Evolutionary conservation across 2,329 filamentous ascomycete species (phyloP).

Genomic region (Ustilaginoidea virens): DNA sequence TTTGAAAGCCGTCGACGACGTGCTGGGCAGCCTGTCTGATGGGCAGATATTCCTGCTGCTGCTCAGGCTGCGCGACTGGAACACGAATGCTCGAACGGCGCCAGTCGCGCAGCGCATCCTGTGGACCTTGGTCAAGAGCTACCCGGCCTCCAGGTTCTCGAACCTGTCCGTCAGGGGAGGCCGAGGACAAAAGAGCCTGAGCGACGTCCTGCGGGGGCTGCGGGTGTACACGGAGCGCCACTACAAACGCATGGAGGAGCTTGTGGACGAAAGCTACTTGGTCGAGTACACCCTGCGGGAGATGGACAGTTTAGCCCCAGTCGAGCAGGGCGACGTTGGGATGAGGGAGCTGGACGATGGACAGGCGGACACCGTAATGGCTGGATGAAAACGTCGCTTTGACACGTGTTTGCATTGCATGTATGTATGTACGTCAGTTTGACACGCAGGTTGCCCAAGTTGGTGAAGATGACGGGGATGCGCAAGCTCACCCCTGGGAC

Average conservation of each 20-base stretch:
- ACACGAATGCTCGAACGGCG: slow-evolving; percentile 82
- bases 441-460: too few species aligned
- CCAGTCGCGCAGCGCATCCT: slow-evolving; percentile 75
- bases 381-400: slow-evolving; percentile 1
- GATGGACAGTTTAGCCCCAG: slow-evolving; percentile 62
- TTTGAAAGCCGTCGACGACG: slow-evolving; percentile 60
- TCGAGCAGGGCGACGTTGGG: slow-evolving; percentile 16
- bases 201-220: slow-evolving; percentile 76
- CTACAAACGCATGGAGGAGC: slow-evolving; percentile 75
- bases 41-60: slow-evolving; percentile 78
- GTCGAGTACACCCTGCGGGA: slow-evolving; percentile 85
- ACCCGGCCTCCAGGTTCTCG: slow-evolving; percentile 64
- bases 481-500: too few species aligned
- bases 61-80: slow-evolving; percentile 82
- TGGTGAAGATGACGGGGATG: too few species aligned
- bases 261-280: slow-evolving; percentile 87
- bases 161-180: slow-evolving; percentile 46
- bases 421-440: background rate
- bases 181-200: slow-evolving; percentile 49
- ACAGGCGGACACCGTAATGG: slow-evolving; percentile 3
- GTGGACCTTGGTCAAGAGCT: slow-evolving; percentile 62
- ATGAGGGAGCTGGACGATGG: slow-evolving; percentile 22
- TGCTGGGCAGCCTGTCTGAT: slow-evolving; percentile 62
- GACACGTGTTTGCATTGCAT: background rate
- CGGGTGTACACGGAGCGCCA: slow-evolving; percentile 86